Conservation (phyloP, 257 asterid species). For the Misopates orontium region DNA sequence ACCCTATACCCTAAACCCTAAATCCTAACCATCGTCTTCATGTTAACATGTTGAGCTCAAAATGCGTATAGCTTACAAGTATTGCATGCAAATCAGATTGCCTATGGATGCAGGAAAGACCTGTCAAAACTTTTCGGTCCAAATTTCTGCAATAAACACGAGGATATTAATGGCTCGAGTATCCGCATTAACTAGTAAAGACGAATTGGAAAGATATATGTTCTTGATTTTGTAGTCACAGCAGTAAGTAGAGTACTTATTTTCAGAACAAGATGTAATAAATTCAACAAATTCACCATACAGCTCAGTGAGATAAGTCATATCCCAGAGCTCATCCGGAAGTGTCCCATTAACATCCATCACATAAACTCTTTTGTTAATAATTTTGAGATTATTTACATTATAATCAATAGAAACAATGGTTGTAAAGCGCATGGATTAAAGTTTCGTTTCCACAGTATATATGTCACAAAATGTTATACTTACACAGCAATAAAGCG, state of each 20-base stretch:
- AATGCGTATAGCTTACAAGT: constrained; percentile 44
- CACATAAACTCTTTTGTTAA: constrained; percentile 42
- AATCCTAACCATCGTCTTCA: neutral
- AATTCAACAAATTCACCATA: constrained; percentile 29
- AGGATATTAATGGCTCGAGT: neutral
- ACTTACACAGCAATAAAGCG: constrained; percentile 49
- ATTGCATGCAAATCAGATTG: constrained; percentile 62
- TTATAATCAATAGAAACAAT: neutral
- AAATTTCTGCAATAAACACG: constrained; percentile 46
- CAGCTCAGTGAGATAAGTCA: constrained; percentile 47
- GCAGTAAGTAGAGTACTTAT: too few species aligned
- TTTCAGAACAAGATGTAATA: too few species aligned
- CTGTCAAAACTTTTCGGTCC: constrained; percentile 61
- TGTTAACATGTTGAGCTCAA: neutral
- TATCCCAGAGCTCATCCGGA: constrained; percentile 55
- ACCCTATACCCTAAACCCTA: constrained; percentile 15
- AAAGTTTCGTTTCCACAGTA: too few species aligned
- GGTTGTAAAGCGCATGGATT: too few species aligned
- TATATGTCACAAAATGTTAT: neutral
- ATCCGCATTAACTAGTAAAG: neutral
- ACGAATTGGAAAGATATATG: neutral
- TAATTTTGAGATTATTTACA: neutral
- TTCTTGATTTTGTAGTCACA: too few species aligned
- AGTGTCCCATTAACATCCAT: constrained; percentile 33
- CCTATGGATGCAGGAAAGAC: constrained; percentile 62